Conservation (phyloP, 139 green algal genomes). For the Medakamo hakoo region DNA sequence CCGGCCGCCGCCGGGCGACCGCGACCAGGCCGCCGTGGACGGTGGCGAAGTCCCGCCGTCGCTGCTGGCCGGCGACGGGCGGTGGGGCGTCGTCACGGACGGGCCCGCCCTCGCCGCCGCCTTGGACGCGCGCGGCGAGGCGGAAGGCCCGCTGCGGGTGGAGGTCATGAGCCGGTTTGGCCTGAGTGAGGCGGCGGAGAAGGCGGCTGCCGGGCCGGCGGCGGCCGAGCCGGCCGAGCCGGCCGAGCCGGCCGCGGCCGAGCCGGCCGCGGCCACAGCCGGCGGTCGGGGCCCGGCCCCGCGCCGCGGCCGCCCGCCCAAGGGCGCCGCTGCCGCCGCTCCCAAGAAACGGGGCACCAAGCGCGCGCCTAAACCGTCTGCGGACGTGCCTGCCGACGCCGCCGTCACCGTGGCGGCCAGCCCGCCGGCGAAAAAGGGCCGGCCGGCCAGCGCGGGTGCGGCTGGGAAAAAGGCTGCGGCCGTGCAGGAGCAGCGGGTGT, state of each 20-base stretch:
- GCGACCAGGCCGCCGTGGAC: conserved; percentile 1
- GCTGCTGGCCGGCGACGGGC: too few species aligned
- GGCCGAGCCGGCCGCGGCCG: neutral
- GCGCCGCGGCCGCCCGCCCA: neutral
- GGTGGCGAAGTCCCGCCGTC: neutral
- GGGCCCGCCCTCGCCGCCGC: conserved; percentile 6
- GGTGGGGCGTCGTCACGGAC: neutral
- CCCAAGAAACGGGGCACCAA: neutral
- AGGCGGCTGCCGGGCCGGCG: neutral
- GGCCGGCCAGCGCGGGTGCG: neutral
- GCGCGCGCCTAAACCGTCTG: neutral
- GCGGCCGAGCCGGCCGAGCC: neutral
- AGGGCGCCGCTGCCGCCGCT: neutral
- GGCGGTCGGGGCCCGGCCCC: too few species aligned
- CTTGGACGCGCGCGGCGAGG: conserved; percentile 9
- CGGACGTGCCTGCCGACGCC: too few species aligned
- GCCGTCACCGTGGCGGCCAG: neutral
- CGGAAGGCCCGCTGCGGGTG: conserved; percentile 11
- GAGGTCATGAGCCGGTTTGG: conserved; percentile 3
- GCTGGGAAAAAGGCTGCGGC: neutral
- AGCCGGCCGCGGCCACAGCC: too few species aligned
- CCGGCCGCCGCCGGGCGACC: neutral
- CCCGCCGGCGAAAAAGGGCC: neutral
- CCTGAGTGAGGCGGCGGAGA: conserved; percentile 1
- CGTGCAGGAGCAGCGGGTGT: neutral